Conservation (phyloP, 345 rosid species). For the Hibiscus tridactylites region DNA sequence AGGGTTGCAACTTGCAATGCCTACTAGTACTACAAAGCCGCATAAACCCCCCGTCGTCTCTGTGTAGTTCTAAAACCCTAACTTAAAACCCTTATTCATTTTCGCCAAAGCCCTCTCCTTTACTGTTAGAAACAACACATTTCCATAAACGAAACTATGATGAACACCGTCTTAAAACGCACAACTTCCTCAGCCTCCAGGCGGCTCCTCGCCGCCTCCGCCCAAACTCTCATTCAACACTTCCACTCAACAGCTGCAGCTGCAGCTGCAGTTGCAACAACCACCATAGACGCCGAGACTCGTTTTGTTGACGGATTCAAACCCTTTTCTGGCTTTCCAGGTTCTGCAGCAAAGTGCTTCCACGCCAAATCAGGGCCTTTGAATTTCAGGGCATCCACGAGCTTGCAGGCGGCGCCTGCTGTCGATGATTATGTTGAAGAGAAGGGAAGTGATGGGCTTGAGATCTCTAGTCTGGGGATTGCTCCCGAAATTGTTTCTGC, state of each 20-base stretch:
- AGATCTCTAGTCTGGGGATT: constrained; percentile 57
- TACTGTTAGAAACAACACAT: not conserved
- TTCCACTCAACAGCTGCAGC: not conserved
- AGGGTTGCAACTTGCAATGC: not conserved
- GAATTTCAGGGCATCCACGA: constrained; percentile 19
- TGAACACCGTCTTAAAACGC: constrained; percentile 1
- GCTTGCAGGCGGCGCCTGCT: constrained; percentile 39
- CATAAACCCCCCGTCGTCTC: not conserved
- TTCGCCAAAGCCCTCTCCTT: not conserved
- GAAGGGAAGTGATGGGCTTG: constrained; percentile 52
- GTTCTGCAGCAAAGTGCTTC: constrained; percentile 25
- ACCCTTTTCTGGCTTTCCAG: not conserved
- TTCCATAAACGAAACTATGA: not conserved
- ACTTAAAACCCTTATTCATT: not conserved
- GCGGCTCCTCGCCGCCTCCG: constrained; percentile 6
- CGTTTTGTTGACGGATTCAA: not conserved
- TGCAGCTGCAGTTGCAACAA: not conserved
- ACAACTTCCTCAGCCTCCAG: constrained; percentile 1
- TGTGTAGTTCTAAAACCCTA: constrained; percentile 5
- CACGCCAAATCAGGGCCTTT: constrained; percentile 48
- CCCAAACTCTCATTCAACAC: not conserved
- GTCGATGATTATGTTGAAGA: constrained; percentile 42
- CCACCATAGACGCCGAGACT: not conserved
- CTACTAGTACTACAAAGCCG: not conserved
- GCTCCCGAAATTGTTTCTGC: constrained; percentile 66